Evolutionary conservation across 2,329 filamentous ascomycete genomes (phyloP).

Genomic region (Sporothrix pseudoabietina): DNA sequence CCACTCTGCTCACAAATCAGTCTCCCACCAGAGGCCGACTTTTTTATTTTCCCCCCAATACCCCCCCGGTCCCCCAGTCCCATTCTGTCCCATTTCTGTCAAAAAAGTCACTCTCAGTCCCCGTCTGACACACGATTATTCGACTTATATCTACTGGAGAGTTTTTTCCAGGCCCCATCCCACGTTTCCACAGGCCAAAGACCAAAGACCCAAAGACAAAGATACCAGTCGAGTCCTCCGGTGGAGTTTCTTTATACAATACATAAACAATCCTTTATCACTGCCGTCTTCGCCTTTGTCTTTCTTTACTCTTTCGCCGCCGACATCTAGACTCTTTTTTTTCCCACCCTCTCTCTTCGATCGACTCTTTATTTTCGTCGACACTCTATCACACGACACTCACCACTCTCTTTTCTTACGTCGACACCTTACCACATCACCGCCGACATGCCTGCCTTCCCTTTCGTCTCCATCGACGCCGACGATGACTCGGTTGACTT

Average conservation of each 20-base stretch:
- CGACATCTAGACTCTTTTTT: background rate
- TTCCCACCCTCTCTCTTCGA: background rate
- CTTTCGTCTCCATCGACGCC: conserved; percentile 33
- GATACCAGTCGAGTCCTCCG: background rate
- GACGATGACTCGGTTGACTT: conserved; percentile 29
- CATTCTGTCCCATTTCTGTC: background rate
- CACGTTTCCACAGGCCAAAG: background rate
- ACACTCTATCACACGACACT: background rate
- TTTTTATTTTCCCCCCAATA: background rate
- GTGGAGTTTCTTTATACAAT: background rate
- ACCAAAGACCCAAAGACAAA: too few species aligned
- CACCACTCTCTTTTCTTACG: background rate
- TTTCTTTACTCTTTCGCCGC: background rate
- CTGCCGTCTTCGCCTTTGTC: background rate
- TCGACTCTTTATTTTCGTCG: background rate
- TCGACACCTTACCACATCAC: background rate
- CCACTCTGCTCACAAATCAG: conserved; percentile 35
- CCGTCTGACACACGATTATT: conserved; percentile 17
- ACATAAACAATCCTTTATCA: background rate
- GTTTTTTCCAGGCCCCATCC: background rate
- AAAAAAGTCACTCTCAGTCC: background rate
- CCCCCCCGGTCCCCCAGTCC: background rate
- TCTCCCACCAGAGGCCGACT: conserved; percentile 27
- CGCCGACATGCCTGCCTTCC: conserved; percentile 32
- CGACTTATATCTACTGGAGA: conserved; percentile 17